phyloP scores from a whole-genome alignment of 1,139 yeast species.

The Candida sp. region DNA sequence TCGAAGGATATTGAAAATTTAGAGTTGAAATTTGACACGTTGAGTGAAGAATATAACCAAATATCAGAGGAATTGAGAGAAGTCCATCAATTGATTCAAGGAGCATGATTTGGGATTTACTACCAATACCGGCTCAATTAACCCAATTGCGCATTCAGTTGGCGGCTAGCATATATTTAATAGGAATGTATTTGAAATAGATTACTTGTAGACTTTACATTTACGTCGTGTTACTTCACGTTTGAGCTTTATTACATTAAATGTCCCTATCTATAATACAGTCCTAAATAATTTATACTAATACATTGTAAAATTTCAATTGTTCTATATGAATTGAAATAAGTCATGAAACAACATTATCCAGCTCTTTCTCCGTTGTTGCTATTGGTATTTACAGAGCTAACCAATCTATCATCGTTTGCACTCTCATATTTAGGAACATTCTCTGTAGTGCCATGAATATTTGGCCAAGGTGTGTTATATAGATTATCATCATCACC shows the following conservation, averaged over 20 bases:
- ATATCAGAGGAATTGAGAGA: constrained; percentile 11
- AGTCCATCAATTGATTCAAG: constrained; percentile 12
- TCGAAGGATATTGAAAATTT: constrained; percentile 8
- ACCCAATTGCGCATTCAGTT: too few relatives aligned
- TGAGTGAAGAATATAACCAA: constrained; percentile 5
- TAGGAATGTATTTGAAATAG: too few relatives aligned
- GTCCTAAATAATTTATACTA: background rate
- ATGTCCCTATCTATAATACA: background rate
- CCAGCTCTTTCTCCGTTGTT: background rate
- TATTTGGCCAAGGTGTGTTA: constrained; percentile 8
- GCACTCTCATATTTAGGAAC: constrained; percentile 38
- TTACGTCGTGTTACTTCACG: too few relatives aligned
- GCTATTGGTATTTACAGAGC: background rate
- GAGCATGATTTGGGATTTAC: background rate
- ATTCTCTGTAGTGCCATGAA: constrained; percentile 19
- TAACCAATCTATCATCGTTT: constrained; percentile 21
- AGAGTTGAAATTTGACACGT: constrained; percentile 11
- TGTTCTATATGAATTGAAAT: too few relatives aligned
- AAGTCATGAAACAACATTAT: background rate
- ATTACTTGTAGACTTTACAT: too few relatives aligned
- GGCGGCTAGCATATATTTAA: too few relatives aligned
- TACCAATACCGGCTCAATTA: background rate
- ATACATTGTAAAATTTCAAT: background rate
- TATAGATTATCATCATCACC: constrained; percentile 17
- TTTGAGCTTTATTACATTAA: too few relatives aligned